Evolutionary conservation across 2,329 filamentous ascomycete species (phyloP), one percentile per base, ranked within the genome.

Genomic region (Verruconis gallopava): DNA sequence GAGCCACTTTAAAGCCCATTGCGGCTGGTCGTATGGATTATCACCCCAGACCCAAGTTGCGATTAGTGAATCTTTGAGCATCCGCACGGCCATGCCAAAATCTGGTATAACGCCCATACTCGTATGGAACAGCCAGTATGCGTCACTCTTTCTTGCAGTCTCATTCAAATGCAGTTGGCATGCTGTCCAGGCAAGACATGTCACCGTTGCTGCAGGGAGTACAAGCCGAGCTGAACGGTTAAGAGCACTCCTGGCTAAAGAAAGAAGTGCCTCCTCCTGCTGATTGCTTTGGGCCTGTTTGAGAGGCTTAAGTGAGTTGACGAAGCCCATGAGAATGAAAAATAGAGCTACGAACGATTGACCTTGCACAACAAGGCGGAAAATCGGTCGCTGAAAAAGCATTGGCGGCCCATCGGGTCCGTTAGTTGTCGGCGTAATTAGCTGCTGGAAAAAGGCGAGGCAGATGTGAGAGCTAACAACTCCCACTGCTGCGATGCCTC

Each of bases 1-100:
- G 21, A 77, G 54, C n/a, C 69, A 70, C 4, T 71, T 48, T 20
- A 77, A 53, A 11, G 72, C 74, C 73, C 73, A 77, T 49, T 75
- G 72, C 45, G 73, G 72, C 17, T 67, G 66, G 45, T 76, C 73
- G 48, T 75, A 76, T 3, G 58, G 53, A 47, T 75, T 75, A 11
- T 44, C 43, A 42, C 57, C 58, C 3, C 62, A 62, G 2, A 65
- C 65, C 73, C 73, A 77, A 1, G 72, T 49, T 5, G 17, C 2
- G 6, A 55, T 30, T 15, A 51, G 46, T 13, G 21, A 35, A 5
- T 34, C 38, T 11, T 51, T 35, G 46, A 45, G 6, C 45, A 49
- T 14, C 49, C 49, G 19, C 48, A 73, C 37, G 0, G 69, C 67
- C 21, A 56, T 51, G 18, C 57, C 55, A 47, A 67, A 58, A 20